Base-by-base conservation (phyloP, 176 grass and related monocot genomes). In the Secale cereale region DNA sequence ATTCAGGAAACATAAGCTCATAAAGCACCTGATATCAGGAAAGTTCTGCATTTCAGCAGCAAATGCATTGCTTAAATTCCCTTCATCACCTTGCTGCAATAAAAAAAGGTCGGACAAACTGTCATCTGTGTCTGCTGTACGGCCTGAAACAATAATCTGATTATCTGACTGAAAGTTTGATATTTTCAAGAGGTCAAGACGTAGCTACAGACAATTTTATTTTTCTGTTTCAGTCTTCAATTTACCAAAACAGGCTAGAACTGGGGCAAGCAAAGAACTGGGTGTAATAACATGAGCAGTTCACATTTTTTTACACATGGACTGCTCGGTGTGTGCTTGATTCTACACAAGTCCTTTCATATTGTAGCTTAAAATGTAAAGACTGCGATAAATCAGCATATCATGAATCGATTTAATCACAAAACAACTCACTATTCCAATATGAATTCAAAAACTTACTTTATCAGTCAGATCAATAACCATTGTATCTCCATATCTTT, bases 51-150 rank as follows among this genome's bases (percentile, higher is more conserved):
- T 91, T 74, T 95, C 90, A 89, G 88, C 86, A 89, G 93, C 91
- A 89, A 91, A 98, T 68, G 86, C 89, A 84, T 89, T 71, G 59
- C 93, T 98, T 78, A 98, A 83, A 83, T 85, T 81, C 81, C 91
- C 97, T 91, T 98, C 97, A 80, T 95, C 93, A 82, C 97, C 93
- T 84, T 76, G 89, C 97, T 98, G 88, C 77, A 94, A 78, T 48
- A 33, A 84, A 86, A 32, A 75, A 87, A 77, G 70, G 43, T 65
- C 60, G 71, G 59, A 88, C 54, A 4, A 85, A 82, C 66, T 46
- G 11, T 29, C 29, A 10, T 69, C 15, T 78, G 29, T 54, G 25
- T 68, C n/a, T 78, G 14, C 20, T 36, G 28, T 10, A 80, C 40
- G 10, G 72, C 33, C 10, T 52, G 16, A 52, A 52, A 52, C 6